Conservation (phyloP, 2,329 filamentous ascomycete species). For the Aspergillus neotritici region DNA sequence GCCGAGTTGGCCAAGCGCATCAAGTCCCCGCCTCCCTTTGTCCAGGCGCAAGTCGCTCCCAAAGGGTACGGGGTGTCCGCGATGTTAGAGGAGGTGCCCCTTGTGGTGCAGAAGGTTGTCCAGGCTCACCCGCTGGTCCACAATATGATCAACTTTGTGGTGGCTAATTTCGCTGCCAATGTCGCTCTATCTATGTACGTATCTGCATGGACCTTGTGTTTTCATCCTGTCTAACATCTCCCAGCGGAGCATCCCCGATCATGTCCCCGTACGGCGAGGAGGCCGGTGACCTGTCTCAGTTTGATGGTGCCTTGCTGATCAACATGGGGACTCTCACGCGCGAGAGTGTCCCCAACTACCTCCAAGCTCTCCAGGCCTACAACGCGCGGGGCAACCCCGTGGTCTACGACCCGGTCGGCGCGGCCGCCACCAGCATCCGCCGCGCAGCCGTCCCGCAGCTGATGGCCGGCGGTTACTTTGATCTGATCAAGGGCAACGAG, state of each 20-base stretch:
- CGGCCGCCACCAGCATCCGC: slow-evolving; percentile 72
- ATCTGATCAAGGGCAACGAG: slow-evolving; percentile 91
- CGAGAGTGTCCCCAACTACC: slow-evolving; percentile 65
- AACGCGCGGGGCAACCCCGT: slow-evolving; percentile 70
- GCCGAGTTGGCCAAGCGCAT: slow-evolving; percentile 55
- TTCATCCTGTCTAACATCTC: slow-evolving; percentile 10
- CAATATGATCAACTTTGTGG: slow-evolving; percentile 96
- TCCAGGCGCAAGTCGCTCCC: slow-evolving; percentile 23
- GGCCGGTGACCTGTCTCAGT: slow-evolving; percentile 68
- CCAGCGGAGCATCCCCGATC: slow-evolving; percentile 74
- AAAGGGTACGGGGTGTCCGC: slow-evolving; percentile 22
- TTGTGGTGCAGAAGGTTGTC: slow-evolving; percentile 57
- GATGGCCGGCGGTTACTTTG: slow-evolving; percentile 68
- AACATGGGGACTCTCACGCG: slow-evolving; percentile 92
- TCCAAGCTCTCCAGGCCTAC: slow-evolving; percentile 71
- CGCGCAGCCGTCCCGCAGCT: slow-evolving; percentile 65
- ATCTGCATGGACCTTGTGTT: too few species aligned
- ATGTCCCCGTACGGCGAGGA: slow-evolving; percentile 88
- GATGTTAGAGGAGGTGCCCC: slow-evolving; percentile 34
- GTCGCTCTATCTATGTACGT: slow-evolving; percentile 67
- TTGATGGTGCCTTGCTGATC: slow-evolving; percentile 74
- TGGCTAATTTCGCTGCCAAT: slow-evolving; percentile 92
- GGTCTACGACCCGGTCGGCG: slow-evolving; percentile 84
- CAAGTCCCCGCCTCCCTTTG: slow-evolving; percentile 32
- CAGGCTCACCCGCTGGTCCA: slow-evolving; percentile 69